Evolutionary conservation across 768 basidiomycete species (phyloP).

Genomic region (Suillus subaureus): DNA sequence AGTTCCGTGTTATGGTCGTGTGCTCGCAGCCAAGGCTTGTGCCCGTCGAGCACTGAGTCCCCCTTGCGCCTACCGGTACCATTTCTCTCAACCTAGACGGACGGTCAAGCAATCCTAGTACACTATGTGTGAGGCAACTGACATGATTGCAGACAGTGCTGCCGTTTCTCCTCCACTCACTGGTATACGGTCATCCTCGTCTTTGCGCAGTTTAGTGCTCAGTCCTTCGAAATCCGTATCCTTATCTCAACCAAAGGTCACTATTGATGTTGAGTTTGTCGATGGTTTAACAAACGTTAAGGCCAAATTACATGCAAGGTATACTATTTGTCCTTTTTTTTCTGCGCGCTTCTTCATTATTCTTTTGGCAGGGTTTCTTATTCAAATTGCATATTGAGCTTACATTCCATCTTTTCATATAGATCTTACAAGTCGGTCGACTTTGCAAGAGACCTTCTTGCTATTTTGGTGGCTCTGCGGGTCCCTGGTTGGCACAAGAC

Average conservation of each 20-base stretch:
- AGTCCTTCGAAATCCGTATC: slow-evolving; percentile 29
- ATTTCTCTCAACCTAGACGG: not conserved
- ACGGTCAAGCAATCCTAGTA: not conserved
- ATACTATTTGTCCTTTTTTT: slow-evolving; percentile 39
- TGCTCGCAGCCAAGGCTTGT: not conserved
- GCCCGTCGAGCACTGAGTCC: not conserved
- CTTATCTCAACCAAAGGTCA: slow-evolving; percentile 37
- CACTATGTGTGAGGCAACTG: not conserved
- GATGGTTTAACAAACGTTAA: slow-evolving; percentile 64
- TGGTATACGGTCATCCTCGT: not conserved
- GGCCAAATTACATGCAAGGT: slow-evolving; percentile 68
- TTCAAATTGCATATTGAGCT: slow-evolving; percentile 16
- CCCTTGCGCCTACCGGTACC: too few relatives aligned
- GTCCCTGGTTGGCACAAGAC: slow-evolving; percentile 60
- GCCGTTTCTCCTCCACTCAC: not conserved
- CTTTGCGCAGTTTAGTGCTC: slow-evolving; percentile 12
- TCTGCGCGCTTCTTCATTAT: slow-evolving; percentile 25
- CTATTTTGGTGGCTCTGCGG: slow-evolving; percentile 54
- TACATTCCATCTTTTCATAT: slow-evolving; percentile 34
- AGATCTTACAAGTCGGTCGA: slow-evolving; percentile 66
- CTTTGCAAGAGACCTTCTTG: slow-evolving; percentile 59
- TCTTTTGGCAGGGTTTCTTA: slow-evolving; percentile 30
- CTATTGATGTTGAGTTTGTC: slow-evolving; percentile 47
- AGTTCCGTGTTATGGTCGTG: not conserved
- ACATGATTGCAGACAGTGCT: not conserved